Percentiles rank a stretch among this genome's conserved stretches.
Evolutionary conservation across 73 alveolate species (phyloP).

Genomic region (Effrenium voratum): DNA sequence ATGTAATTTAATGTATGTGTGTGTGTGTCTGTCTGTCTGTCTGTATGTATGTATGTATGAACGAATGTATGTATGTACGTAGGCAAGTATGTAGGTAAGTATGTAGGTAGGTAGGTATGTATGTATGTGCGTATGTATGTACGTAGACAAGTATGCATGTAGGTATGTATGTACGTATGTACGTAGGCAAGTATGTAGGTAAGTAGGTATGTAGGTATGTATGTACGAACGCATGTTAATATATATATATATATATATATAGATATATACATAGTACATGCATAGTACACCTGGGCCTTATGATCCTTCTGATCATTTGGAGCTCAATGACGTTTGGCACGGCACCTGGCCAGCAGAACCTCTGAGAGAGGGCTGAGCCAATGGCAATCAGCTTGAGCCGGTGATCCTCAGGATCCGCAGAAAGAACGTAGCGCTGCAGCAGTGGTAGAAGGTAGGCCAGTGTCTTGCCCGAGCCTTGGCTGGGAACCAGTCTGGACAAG

Average conservation of each 20-base stretch:
- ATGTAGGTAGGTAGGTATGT: not conserved
- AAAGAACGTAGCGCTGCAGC: constrained; percentile 81
- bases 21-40: no score
- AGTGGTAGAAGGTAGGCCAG: constrained; percentile 66
- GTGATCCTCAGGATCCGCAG: constrained; percentile 50
- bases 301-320: no score
- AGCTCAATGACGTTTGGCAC: no score
- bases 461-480: constrained; percentile 65
- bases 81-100: no score
- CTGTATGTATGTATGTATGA: no score
- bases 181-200: not conserved
- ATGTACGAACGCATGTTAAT: not conserved
- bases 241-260: no score
- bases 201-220: not conserved
- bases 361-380: not conserved
- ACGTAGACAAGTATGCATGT: not conserved
- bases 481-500: no score
- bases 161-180: not conserved
- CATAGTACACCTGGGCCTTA: no score
- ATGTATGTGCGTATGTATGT: not conserved
- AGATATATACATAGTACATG: no score
- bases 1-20: no score
- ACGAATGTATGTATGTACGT: no score
- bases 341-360: not conserved
- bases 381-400: constrained; percentile 30